Evolutionary conservation across 805 yeast species (phyloP).

Genomic region (Brettanomyces naardenensis): DNA sequence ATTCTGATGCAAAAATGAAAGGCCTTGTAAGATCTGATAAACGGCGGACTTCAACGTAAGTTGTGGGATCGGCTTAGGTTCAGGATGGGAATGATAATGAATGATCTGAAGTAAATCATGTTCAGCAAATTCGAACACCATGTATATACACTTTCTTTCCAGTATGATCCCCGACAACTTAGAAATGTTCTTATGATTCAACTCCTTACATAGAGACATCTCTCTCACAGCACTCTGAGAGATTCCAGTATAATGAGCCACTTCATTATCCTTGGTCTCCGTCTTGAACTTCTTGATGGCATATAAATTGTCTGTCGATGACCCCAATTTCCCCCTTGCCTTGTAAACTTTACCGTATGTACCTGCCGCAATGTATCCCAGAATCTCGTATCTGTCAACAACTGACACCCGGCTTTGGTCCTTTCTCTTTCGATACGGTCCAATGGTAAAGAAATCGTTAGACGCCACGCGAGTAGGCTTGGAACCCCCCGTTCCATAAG

Average conservation of each 20-base stretch:
- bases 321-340: slow-evolving; percentile 45
- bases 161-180: slow-evolving; percentile 73
- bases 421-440: slow-evolving; percentile 52
- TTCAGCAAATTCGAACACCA: slow-evolving; percentile 95
- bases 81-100: slow-evolving; percentile 91
- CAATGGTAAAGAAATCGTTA: slow-evolving; percentile 44
- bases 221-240: slow-evolving; percentile 95
- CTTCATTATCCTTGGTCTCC: slow-evolving; percentile 81
- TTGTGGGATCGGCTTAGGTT: slow-evolving; percentile 69
- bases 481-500: background rate
- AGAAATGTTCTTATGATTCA: slow-evolving; percentile 73
- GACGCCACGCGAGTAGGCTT: slow-evolving; percentile 49
- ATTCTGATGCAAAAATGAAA: slow-evolving; percentile 84
- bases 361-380: slow-evolving; percentile 97
- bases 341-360: slow-evolving; percentile 95
- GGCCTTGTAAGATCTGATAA: slow-evolving; percentile 92
- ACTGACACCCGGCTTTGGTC: slow-evolving; percentile 67
- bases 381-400: slow-evolving; percentile 73
- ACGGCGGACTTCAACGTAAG: slow-evolving; percentile 72
- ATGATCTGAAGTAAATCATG: slow-evolving; percentile 91
- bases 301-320: slow-evolving; percentile 32
- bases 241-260: slow-evolving; percentile 84
- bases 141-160: slow-evolving; percentile 83
- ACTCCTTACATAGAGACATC: slow-evolving; percentile 88
- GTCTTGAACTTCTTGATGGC: slow-evolving; percentile 96